Evolutionary conservation across 768 basidiomycete species (phyloP).

Genomic region (Rhodotorula sphaerocarpa): DNA sequence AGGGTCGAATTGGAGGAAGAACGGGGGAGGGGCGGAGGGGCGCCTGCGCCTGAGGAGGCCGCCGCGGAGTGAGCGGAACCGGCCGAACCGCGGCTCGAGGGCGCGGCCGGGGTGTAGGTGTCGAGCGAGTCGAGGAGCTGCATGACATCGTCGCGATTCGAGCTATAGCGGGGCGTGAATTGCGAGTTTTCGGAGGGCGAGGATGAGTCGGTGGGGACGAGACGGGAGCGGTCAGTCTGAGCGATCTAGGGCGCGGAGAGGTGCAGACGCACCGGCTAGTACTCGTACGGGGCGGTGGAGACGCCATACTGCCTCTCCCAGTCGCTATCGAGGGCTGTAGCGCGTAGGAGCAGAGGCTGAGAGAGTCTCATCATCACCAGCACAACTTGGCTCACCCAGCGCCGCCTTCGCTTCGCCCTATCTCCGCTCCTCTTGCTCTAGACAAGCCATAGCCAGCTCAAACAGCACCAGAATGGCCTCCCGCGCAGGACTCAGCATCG

Average conservation of each 20-base stretch:
- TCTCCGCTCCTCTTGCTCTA: too few species aligned
- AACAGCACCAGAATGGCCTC: slow-evolving; percentile 1
- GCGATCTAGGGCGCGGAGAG: too few species aligned
- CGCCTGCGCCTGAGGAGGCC: too few species aligned
- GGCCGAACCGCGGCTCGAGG: slow-evolving; percentile 10
- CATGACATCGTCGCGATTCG: slow-evolving; percentile 59
- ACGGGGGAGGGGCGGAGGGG: too few species aligned
- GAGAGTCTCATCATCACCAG: too few species aligned
- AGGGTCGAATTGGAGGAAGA: slow-evolving; percentile 5
- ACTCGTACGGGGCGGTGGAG: slow-evolving; percentile 1
- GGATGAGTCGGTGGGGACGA: background rate
- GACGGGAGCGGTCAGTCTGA: background rate
- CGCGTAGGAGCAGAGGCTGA: too few species aligned
- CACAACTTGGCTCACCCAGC: too few species aligned
- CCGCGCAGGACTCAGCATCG: slow-evolving; percentile 1
- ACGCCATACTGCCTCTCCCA: too few species aligned
- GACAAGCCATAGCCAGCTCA: too few species aligned
- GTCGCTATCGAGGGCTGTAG: too few species aligned
- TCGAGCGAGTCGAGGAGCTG: slow-evolving; percentile 92
- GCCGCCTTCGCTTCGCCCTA: too few species aligned
- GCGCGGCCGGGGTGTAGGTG: slow-evolving; percentile 48
- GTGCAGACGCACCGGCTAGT: too few species aligned
- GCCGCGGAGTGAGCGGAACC: slow-evolving; percentile 11
- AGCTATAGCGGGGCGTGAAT: background rate
- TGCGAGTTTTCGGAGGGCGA: background rate